Conservation (phyloP, 495 filamentous ascomycete species). For the Penicillium diatomitis region DNA sequence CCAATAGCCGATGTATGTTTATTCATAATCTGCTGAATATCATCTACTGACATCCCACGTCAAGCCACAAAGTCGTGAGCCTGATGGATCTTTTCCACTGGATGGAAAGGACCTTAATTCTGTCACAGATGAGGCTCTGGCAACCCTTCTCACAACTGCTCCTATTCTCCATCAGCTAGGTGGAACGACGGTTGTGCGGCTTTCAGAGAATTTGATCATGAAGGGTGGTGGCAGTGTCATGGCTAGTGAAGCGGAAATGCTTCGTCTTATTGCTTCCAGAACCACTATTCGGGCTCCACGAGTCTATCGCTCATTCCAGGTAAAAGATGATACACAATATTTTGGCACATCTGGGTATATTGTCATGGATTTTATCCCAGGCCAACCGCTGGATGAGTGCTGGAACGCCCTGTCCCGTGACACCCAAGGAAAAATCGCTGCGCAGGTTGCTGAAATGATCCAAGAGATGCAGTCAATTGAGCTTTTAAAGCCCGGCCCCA, state of each 20-base stretch:
- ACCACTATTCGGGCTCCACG: slow-evolving; percentile 7
- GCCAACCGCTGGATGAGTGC: slow-evolving; percentile 16
- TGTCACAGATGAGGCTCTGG: slow-evolving; percentile 8
- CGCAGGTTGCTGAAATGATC: slow-evolving; percentile 16
- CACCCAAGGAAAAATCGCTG: slow-evolving; percentile 9
- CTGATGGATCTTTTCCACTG: slow-evolving; percentile 1
- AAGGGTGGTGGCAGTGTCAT: slow-evolving; percentile 11
- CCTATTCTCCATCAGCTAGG: slow-evolving; percentile 7
- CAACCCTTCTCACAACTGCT: slow-evolving; percentile 8
- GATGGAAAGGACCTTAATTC: slow-evolving; percentile 7
- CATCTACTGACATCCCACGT: slow-evolving; percentile 2
- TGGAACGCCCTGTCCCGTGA: slow-evolving; percentile 13
- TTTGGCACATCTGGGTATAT: slow-evolving; percentile 20
- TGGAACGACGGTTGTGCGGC: slow-evolving; percentile 12
- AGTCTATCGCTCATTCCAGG: slow-evolving; percentile 13
- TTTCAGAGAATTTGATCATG: slow-evolving; percentile 8
- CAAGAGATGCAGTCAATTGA: slow-evolving; percentile 14
- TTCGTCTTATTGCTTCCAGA: slow-evolving; percentile 9
- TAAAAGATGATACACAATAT: slow-evolving; percentile 14
- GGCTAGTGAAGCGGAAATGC: slow-evolving; percentile 9
- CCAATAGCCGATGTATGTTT: slow-evolving; percentile 2
- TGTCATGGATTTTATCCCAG: slow-evolving; percentile 26
- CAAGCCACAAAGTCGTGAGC: slow-evolving; percentile 3
- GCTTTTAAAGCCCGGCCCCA: slow-evolving; percentile 15
- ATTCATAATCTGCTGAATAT: not conserved